Evolutionary conservation across 257 asterid species (phyloP).

Genomic region (Schizonepeta tenuifolia): DNA sequence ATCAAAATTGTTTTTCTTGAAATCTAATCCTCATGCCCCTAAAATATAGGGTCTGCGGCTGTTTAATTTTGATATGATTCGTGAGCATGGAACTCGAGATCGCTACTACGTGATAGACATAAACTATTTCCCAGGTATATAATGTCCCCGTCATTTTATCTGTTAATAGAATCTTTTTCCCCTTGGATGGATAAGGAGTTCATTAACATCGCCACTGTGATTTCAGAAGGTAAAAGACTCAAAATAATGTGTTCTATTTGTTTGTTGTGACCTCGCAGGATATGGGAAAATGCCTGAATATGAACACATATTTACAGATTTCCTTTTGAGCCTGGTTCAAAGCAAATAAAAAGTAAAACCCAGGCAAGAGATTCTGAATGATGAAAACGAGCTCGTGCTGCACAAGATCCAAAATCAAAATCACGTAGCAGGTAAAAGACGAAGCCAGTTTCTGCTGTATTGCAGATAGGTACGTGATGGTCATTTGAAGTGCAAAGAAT

Average conservation of each 20-base stretch:
- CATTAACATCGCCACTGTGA: background rate
- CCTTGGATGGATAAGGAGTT: slow-evolving; percentile 4
- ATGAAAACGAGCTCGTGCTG: slow-evolving; percentile 21
- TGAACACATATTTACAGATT: slow-evolving; percentile 87
- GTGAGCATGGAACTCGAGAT: slow-evolving; percentile 77
- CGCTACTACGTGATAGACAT: slow-evolving; percentile 79
- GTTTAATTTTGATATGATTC: slow-evolving; percentile 79
- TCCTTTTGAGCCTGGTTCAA: slow-evolving; percentile 65
- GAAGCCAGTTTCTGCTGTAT: background rate
- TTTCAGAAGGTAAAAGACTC: background rate
- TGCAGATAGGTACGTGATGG: slow-evolving; percentile 9
- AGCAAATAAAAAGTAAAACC: slow-evolving; percentile 42
- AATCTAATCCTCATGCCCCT: background rate
- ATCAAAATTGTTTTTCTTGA: background rate
- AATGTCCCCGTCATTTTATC: background rate
- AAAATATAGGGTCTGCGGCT: slow-evolving; percentile 72
- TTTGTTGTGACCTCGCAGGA: slow-evolving; percentile 51
- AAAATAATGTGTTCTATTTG: background rate
- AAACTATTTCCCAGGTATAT: slow-evolving; percentile 85
- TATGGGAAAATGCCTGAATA: slow-evolving; percentile 89
- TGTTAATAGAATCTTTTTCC: background rate
- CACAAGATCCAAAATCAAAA: slow-evolving; percentile 13
- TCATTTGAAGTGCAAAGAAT: slow-evolving; percentile 18
- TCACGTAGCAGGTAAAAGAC: background rate
- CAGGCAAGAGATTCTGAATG: background rate